Conservation (phyloP, 257 asterid genomes). For the Solanum chilense region DNA sequence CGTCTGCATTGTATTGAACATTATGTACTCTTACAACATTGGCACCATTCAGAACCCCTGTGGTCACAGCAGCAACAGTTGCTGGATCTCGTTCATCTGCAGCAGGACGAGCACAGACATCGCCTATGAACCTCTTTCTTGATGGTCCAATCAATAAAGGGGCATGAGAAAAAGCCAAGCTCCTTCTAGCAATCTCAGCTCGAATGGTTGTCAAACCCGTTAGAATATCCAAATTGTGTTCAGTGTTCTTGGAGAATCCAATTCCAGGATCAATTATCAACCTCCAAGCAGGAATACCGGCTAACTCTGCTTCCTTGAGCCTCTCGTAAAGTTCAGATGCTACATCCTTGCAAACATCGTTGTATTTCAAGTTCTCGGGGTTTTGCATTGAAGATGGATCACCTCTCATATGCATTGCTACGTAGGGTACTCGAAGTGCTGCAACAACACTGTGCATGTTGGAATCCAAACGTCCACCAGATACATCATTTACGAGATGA, state of each 20-base stretch:
- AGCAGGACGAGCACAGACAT: constrained; percentile 36
- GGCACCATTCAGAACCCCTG: constrained; percentile 69
- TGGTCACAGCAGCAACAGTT: constrained; percentile 59
- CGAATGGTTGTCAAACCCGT: constrained; percentile 35
- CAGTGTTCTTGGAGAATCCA: constrained; percentile 84
- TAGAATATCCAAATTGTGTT: constrained; percentile 62
- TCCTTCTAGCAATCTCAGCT: constrained; percentile 49
- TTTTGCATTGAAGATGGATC: constrained; percentile 83
- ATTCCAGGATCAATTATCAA: constrained; percentile 77
- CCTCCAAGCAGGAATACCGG: constrained; percentile 96
- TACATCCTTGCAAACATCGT: constrained; percentile 52
- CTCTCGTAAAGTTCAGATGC: constrained; percentile 41
- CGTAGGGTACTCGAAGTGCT: constrained; percentile 50
- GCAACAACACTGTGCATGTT: constrained; percentile 48
- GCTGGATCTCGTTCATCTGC: constrained; percentile 72
- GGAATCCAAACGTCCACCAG: constrained; percentile 60
- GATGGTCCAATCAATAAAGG: constrained; percentile 82
- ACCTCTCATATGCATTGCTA: constrained; percentile 91
- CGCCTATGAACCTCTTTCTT: constrained; percentile 84
- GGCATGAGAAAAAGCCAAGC: constrained; percentile 53
- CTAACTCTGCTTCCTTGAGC: constrained; percentile 59
- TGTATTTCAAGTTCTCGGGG: constrained; percentile 41
- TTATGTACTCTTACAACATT: constrained; percentile 85
- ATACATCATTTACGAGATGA: constrained; percentile 68
- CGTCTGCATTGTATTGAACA: constrained; percentile 56